These are phyloP conservation scores for Yamadazyma aaseri DNA, from an alignment of 1,139 yeast species.

Conservation along the genomic window DNA sequence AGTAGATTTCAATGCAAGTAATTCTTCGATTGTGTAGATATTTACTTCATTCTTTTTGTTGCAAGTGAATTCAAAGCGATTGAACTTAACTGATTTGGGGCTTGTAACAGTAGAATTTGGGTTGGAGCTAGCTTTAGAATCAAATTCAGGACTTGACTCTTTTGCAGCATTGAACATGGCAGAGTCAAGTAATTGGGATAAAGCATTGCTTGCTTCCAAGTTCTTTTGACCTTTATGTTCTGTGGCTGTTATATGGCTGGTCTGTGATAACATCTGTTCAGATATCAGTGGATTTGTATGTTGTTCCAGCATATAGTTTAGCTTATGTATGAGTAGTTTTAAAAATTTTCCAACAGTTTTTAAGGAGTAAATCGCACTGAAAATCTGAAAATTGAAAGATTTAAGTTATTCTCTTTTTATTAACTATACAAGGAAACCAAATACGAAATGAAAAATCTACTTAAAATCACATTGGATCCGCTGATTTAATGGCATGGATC, in stretches of 20 bases:
- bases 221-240: no score
- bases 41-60: constrained; percentile 14
- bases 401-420: no score
- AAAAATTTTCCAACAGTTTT: no score
- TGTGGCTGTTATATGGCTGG: neutral
- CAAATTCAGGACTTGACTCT: constrained; percentile 43
- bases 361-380: no score
- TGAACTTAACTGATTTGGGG: constrained; percentile 15
- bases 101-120: constrained; percentile 16
- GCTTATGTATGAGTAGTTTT: neutral
- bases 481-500: no score
- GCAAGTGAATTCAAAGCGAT: constrained; percentile 13
- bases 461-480: no score
- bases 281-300: neutral
- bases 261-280: neutral
- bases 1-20: constrained; percentile 33
- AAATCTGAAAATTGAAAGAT: no score
- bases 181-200: constrained; percentile 41
- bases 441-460: no score
- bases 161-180: constrained; percentile 51
- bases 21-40: constrained; percentile 39
- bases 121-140: constrained; percentile 11
- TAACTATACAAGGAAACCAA: no score
- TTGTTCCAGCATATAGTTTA: neutral
- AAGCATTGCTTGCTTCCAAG: constrained; percentile 35